Conservation (phyloP, 176 grass and related monocot genomes). For the Lolium rigidum region DNA sequence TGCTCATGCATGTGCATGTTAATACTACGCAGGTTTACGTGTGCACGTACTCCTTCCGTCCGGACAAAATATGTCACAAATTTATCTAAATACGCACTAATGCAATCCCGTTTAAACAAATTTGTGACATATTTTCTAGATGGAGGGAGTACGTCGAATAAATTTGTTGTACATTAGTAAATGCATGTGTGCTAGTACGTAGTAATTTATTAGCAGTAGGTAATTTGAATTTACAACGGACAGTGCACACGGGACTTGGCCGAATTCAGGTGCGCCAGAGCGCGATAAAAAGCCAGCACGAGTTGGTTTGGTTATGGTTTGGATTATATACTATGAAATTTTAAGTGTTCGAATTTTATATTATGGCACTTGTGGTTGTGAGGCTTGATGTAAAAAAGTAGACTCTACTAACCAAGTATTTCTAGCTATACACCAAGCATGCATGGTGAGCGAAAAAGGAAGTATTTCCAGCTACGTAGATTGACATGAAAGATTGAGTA, state of each 20-base stretch:
- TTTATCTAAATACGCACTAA: too few species aligned
- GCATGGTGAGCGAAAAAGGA: not conserved
- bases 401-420: not conserved
- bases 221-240: too few species aligned
- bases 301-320: not conserved
- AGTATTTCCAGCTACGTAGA: not conserved
- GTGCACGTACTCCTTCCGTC: not conserved
- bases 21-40: not conserved
- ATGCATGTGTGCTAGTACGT: too few species aligned
- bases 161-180: not conserved
- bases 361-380: not conserved
- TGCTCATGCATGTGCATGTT: not conserved
- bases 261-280: not conserved
- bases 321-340: not conserved
- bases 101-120: too few species aligned
- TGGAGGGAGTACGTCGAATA: too few species aligned
- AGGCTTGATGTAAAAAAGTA: not conserved
- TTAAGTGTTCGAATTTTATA: not conserved
- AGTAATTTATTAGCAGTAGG: too few species aligned
- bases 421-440: not conserved
- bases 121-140: too few species aligned
- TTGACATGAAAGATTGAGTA: not conserved
- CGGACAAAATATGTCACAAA: too few species aligned
- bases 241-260: too few species aligned
- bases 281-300: not conserved